These are phyloP conservation scores for Rhizomucor pusillus DNA, from an alignment of 371 early-diverging fungal genomes.

Conservation along the genomic window DNA sequence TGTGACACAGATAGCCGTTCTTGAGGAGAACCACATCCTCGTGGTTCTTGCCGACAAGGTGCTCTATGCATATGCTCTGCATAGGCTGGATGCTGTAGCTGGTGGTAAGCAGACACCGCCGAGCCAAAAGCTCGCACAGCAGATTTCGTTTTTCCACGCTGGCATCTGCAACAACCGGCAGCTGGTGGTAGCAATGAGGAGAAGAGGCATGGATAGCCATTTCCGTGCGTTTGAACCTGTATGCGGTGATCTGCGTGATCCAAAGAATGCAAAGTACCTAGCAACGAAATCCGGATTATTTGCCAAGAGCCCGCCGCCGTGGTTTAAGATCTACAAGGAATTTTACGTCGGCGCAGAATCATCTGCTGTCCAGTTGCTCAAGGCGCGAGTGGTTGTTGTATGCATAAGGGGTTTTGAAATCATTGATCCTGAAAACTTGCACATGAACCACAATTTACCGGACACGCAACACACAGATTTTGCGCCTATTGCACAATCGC, in stretches of 20 bases:
- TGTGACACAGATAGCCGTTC: slow-evolving; percentile 37
- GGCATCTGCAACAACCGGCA: slow-evolving; percentile 71
- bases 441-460: slow-evolving; percentile 44
- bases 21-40: slow-evolving; percentile 37
- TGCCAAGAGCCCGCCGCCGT: slow-evolving; percentile 31
- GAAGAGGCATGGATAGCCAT: slow-evolving; percentile 54
- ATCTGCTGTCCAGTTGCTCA: slow-evolving; percentile 75
- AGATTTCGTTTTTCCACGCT: slow-evolving; percentile 79
- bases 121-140: slow-evolving; percentile 59
- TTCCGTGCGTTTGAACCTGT: slow-evolving; percentile 75
- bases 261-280: slow-evolving; percentile 49
- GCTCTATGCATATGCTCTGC: slow-evolving; percentile 70
- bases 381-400: slow-evolving; percentile 81
- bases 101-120: slow-evolving; percentile 11
- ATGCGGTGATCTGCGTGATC: slow-evolving; percentile 50
- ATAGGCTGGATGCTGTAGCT: slow-evolving; percentile 50
- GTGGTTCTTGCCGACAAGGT: slow-evolving; percentile 62
- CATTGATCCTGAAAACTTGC: slow-evolving; percentile 77
- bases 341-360: slow-evolving; percentile 90
- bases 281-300: slow-evolving; percentile 43
- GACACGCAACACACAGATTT: slow-evolving; percentile 23
- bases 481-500: slow-evolving; percentile 10
- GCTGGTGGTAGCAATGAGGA: slow-evolving; percentile 67
- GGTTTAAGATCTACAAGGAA: slow-evolving; percentile 70
- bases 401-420: slow-evolving; percentile 92